Evolutionary conservation across 2,329 filamentous ascomycete genomes (phyloP).

Genomic region (Aspergillus sp.): DNA sequence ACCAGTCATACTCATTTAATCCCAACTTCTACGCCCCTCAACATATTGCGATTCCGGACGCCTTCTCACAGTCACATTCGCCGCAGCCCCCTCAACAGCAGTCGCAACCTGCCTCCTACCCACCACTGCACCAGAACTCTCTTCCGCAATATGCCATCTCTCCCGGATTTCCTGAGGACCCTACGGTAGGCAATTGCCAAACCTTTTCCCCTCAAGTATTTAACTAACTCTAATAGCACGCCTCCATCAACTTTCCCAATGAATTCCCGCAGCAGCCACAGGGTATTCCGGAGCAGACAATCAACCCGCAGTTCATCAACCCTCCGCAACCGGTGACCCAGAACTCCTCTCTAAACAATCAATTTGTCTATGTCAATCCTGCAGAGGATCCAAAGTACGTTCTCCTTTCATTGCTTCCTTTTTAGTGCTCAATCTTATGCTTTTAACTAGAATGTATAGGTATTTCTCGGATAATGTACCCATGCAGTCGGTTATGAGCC

Average conservation of each 20-base stretch:
- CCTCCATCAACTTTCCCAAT: slow-evolving; percentile 30
- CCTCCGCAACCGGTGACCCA: slow-evolving; percentile 26
- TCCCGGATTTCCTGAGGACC: slow-evolving; percentile 25
- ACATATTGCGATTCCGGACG: slow-evolving; percentile 27
- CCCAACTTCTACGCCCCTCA: slow-evolving; percentile 33
- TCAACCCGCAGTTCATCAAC: slow-evolving; percentile 42
- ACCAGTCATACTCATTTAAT: slow-evolving; percentile 33
- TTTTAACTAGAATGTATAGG: slow-evolving; percentile 20
- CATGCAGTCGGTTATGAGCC: slow-evolving; percentile 20
- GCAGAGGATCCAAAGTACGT: slow-evolving; percentile 30
- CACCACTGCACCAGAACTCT: slow-evolving; percentile 18
- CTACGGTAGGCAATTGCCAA: slow-evolving; percentile 21
- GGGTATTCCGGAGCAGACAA: slow-evolving; percentile 31
- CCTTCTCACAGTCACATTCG: slow-evolving; percentile 26
- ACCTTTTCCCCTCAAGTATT: background rate
- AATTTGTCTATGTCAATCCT: slow-evolving; percentile 29
- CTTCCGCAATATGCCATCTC: slow-evolving; percentile 29
- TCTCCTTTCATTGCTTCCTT: background rate
- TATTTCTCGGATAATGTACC: slow-evolving; percentile 30
- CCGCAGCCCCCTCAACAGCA: slow-evolving; percentile 26
- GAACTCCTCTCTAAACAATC: slow-evolving; percentile 23
- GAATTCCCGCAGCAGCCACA: slow-evolving; percentile 27
- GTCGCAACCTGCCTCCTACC: slow-evolving; percentile 22
- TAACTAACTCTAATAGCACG: slow-evolving; percentile 22
- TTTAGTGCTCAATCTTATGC: slow-evolving; percentile 3